Conservation (phyloP, 1,139 yeast genomes). For the Meyerozyma guilliermondii region DNA sequence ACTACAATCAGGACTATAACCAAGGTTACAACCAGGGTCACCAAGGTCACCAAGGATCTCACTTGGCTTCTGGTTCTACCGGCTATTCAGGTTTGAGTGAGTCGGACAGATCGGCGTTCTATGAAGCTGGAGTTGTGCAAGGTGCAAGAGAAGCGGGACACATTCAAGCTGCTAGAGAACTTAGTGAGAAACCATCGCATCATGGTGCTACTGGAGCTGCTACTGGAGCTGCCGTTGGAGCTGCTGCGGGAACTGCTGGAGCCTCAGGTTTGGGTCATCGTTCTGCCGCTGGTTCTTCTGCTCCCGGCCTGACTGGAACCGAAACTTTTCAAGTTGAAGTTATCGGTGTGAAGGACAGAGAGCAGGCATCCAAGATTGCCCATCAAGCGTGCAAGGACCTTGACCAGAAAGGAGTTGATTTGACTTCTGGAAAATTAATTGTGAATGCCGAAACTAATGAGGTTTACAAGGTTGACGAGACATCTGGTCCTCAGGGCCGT, state of each 20-base stretch:
- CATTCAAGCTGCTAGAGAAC: constrained; percentile 7
- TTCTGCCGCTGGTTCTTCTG: neutral
- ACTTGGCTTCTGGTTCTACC: no score
- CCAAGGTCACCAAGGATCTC: neutral
- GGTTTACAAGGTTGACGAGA: constrained; percentile 5
- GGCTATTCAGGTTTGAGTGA: constrained; percentile 1
- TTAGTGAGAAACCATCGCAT: neutral
- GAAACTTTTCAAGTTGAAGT: constrained; percentile 30
- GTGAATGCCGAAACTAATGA: constrained; percentile 27
- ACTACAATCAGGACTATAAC: neutral
- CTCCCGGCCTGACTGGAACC: constrained; percentile 1
- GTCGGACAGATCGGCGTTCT: constrained; percentile 6
- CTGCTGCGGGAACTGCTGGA: constrained; percentile 4
- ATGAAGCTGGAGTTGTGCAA: constrained; percentile 11
- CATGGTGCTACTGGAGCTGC: constrained; percentile 4
- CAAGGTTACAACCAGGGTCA: neutral
- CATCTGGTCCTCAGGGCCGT: neutral
- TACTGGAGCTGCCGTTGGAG: constrained; percentile 3
- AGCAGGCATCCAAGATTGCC: constrained; percentile 30
- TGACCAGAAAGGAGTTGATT: constrained; percentile 30
- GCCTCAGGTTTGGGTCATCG: constrained; percentile 1
- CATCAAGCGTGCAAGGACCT: constrained; percentile 32
- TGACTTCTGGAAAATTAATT: constrained; percentile 31
- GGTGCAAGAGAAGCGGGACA: constrained; percentile 15
- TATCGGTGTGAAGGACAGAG: constrained; percentile 31